Evolutionary conservation across 1,284 basidiomycete genomes (phyloP), one percentile per base, ranked within the genome.

Genomic region (Pascua guehoae): DNA sequence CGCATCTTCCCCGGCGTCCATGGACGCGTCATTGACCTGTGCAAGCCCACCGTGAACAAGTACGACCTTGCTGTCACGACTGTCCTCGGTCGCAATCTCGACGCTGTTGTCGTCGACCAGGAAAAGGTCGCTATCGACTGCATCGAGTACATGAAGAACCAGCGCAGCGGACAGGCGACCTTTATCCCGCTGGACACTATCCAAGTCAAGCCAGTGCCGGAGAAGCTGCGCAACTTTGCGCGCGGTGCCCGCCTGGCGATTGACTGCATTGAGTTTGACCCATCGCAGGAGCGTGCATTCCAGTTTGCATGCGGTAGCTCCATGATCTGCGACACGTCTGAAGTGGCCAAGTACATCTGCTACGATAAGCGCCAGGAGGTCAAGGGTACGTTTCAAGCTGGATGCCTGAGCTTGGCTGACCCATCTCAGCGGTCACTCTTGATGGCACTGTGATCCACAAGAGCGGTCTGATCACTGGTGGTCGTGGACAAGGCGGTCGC

Each of bases 391-490:
- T 69, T 4, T 40, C 17, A 37, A 3, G 2, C 18, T 24, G 4
- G 38, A 32, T 12, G 3, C 12, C 46, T 41, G 46, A 41, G 48
- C 51, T 51, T 38, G 50, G 14, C 16, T 14, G 24, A 32, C 24
- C 3, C 24, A 4, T 32, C 24, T 8, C 63, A 96, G 94, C 94
- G 58, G 95, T 99, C 11, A 95, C 96, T 0, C 81, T 99, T 43
- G 94, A 98, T 49, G 96, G 96, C 0, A 98, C 94, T 0, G 81
- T 99, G 56, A 97, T 98, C 53, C 96, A 98, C 77, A 96, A 95
- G 81, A 93, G 89, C 65, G 96, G 96, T 66, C 79, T 96, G 47
- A 98, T 98, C 71, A 98, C 96, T 40, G 96, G 96, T 79, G 96
- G 96, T 45, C 82, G 86, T 39, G 91, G 89, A 61, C 82, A 81